Conservation (phyloP, 768 basidiomycete species). For the Mycena galopus region DNA sequence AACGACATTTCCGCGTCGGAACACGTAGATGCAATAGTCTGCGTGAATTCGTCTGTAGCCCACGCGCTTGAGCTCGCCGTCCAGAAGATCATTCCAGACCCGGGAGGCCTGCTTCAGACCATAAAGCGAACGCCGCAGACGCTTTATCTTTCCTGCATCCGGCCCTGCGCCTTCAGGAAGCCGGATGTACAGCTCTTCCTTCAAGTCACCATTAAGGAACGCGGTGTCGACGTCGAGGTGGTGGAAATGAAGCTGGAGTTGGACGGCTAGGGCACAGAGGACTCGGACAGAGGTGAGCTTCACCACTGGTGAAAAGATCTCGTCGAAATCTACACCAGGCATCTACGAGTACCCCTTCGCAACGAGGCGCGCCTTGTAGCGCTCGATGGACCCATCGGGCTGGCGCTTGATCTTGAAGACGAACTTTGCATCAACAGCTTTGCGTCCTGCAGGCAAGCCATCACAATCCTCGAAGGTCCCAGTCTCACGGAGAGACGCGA, state of each 20-base stretch:
- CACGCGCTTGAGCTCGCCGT: conserved; percentile 35
- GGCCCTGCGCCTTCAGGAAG: conserved; percentile 31
- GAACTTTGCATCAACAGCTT: conserved; percentile 50
- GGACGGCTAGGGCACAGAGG: conserved; percentile 40
- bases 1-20: not conserved
- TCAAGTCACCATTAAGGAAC: conserved; percentile 43
- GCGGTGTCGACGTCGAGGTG: conserved; percentile 41
- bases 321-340: too few species aligned
- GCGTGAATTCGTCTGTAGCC: conserved; percentile 37
- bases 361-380: too few species aligned
- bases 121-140: conserved; percentile 44
- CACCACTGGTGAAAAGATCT: too few species aligned
- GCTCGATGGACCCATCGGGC: conserved; percentile 42
- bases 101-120: conserved; percentile 47
- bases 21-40: conserved; percentile 35
- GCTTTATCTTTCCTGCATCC: conserved; percentile 12
- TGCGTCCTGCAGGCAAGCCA: conserved; percentile 40
- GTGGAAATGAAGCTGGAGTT: conserved; percentile 36
- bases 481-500: conserved; percentile 30
- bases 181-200: conserved; percentile 45
- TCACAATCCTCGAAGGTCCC: conserved; percentile 45
- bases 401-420: conserved; percentile 55
- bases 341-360: too few species aligned
- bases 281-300: conserved; percentile 36
- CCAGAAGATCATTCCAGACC: conserved; percentile 44